Percentiles rank a stretch among this genome's conserved stretches.
Evolutionary conservation across 1,139 yeast species (phyloP).

Genomic region (Eremothecium gossypii): DNA sequence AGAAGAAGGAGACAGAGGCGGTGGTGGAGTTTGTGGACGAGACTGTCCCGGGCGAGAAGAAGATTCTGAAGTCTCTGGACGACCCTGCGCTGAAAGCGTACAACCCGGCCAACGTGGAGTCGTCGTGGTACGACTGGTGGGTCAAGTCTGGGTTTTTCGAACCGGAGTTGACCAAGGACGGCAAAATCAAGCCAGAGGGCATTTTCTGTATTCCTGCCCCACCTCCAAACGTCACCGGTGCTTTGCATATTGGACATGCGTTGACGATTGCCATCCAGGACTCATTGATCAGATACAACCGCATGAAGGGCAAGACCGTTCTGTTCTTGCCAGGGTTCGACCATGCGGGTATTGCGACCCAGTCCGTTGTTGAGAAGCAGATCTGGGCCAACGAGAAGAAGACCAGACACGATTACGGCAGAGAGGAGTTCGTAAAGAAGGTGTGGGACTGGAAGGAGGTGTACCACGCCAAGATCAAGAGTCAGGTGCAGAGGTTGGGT

Average conservation of each 20-base stretch:
- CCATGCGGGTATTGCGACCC: constrained; percentile 99
- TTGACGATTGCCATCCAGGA: constrained; percentile 93
- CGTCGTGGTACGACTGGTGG: constrained; percentile 99
- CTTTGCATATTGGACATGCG: constrained; percentile 97
- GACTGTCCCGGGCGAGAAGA: constrained; percentile 86
- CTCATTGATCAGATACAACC: constrained; percentile 80
- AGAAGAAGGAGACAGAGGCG: constrained; percentile 60
- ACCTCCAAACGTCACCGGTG: constrained; percentile 98
- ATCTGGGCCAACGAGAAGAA: constrained; percentile 80
- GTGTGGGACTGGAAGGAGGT: constrained; percentile 99
- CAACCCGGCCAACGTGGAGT: constrained; percentile 85
- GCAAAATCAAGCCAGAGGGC: constrained; percentile 74
- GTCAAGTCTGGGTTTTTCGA: constrained; percentile 74
- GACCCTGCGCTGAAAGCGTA: constrained; percentile 93
- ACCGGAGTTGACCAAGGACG: constrained; percentile 74
- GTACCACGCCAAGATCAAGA: constrained; percentile 76
- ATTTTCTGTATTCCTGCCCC: constrained; percentile 90
- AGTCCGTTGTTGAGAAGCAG: constrained; percentile 95
- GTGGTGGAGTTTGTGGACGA: constrained; percentile 74
- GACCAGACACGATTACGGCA: constrained; percentile 91
- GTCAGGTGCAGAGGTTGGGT: constrained; percentile 79
- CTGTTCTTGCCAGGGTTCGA: constrained; percentile 94
- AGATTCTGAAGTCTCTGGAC: constrained; percentile 70
- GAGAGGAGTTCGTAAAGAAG: constrained; percentile 77
- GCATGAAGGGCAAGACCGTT: constrained; percentile 96